These are phyloP conservation scores for Talaromyces ruber DNA, from an alignment of 495 filamentous ascomycete species.

Conservation along the genomic window DNA sequence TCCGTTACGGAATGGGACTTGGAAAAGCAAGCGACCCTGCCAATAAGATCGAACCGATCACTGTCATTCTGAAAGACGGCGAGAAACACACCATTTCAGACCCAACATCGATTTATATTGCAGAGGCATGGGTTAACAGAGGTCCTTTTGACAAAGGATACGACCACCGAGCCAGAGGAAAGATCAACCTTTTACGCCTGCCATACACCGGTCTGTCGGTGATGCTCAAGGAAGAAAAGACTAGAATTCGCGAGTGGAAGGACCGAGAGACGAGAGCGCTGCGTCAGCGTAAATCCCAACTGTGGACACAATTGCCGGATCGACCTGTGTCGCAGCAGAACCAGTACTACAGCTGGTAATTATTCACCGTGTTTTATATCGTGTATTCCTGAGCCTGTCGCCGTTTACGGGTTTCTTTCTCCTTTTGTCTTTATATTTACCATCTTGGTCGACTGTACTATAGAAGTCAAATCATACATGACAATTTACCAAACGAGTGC, in stretches of 20 bases:
- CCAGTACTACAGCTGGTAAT: constrained; percentile 83
- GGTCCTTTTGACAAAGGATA: constrained; percentile 47
- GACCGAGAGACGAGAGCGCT: constrained; percentile 70
- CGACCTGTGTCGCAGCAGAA: constrained; percentile 53
- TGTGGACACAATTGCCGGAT: constrained; percentile 83
- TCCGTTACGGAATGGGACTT: constrained; percentile 78
- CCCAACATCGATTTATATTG: constrained; percentile 71
- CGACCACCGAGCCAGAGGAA: constrained; percentile 63
- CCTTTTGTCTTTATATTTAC: neutral
- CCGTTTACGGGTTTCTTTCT: neutral
- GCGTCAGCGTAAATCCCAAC: constrained; percentile 52
- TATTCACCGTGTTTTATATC: neutral
- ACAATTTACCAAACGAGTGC: neutral
- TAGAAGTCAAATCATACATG: constrained; percentile 1
- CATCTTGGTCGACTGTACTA: constrained; percentile 1
- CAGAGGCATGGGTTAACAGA: constrained; percentile 84
- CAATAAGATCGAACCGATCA: constrained; percentile 32
- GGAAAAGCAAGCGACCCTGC: constrained; percentile 27
- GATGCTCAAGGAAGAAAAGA: constrained; percentile 87
- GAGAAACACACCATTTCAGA: constrained; percentile 56
- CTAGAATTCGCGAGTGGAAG: constrained; percentile 66
- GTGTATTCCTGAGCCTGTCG: neutral
- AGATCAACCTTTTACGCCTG: constrained; percentile 48
- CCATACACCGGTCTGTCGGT: constrained; percentile 73
- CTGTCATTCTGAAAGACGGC: constrained; percentile 28